Conservation (phyloP, 2,329 filamentous ascomycete species). For the Fusarium sacchari region DNA sequence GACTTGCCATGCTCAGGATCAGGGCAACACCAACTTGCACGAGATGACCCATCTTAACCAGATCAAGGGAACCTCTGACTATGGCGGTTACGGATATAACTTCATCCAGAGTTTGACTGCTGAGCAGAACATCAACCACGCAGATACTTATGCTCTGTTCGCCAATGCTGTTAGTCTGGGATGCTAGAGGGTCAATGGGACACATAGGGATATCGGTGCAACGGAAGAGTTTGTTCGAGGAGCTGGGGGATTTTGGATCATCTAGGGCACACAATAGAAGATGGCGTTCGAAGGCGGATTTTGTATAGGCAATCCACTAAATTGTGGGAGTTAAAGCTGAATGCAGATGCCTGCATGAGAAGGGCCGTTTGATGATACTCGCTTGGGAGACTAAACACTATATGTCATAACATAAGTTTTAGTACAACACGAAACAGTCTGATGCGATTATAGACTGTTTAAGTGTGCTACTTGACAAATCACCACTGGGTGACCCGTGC, state of each 20-base stretch:
- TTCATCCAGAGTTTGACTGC: slow-evolving; percentile 61
- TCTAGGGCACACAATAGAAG: not conserved
- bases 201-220: not conserved
- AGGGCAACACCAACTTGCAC: slow-evolving; percentile 72
- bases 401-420: not conserved
- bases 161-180: slow-evolving; percentile 43
- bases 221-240: not conserved
- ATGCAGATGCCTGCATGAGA: not conserved
- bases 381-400: not conserved
- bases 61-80: slow-evolving; percentile 68
- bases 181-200: slow-evolving; percentile 45
- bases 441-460: not conserved
- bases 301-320: not conserved
- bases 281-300: not conserved
- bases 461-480: not conserved
- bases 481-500: not conserved
- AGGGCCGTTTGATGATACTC: not conserved
- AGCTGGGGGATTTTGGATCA: not conserved
- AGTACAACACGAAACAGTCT: not conserved
- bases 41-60: slow-evolving; percentile 71
- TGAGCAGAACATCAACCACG: slow-evolving; percentile 66
- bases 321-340: not conserved
- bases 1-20: slow-evolving; percentile 71
- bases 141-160: slow-evolving; percentile 60
- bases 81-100: slow-evolving; percentile 64